phyloP scores from a whole-genome alignment of 225 moss, liverwort and hornwort species.

The Rhytidiadelphus loreus region DNA sequence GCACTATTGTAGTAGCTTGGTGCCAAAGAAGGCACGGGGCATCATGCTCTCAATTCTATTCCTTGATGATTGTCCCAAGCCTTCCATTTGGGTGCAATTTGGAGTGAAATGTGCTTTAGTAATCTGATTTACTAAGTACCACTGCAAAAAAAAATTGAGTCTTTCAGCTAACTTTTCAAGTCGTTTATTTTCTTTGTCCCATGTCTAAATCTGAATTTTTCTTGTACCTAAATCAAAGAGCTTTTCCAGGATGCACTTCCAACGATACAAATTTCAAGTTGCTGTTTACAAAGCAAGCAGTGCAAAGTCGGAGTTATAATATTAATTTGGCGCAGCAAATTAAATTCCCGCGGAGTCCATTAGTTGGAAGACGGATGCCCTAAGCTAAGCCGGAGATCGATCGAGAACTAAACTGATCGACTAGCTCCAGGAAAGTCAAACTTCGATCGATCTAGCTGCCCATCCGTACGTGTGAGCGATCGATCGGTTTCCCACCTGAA shows the following conservation, averaged over 20 bases:
- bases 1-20: too few relatives aligned
- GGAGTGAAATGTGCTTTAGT: too few relatives aligned
- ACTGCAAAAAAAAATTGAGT: too few relatives aligned
- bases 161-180: background rate
- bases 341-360: background rate
- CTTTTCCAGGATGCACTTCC: background rate
- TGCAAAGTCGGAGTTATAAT: background rate
- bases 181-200: background rate
- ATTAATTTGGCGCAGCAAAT: background rate
- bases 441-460: too few relatives aligned
- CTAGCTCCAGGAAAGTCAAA: too few relatives aligned
- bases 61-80: background rate
- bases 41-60: background rate
- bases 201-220: background rate
- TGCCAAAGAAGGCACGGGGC: too few relatives aligned
- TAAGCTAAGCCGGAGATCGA: too few relatives aligned
- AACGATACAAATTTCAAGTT: background rate
- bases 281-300: background rate
- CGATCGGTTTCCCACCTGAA: too few relatives aligned
- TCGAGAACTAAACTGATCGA: too few relatives aligned
- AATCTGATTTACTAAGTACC: accelerated
- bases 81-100: accelerated
- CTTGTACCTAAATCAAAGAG: too few relatives aligned
- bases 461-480: too few relatives aligned
- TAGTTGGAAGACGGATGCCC: too few relatives aligned